Evolutionary conservation across 2,329 filamentous ascomycete species (phyloP).

Genomic region (Polychaeton citri): DNA sequence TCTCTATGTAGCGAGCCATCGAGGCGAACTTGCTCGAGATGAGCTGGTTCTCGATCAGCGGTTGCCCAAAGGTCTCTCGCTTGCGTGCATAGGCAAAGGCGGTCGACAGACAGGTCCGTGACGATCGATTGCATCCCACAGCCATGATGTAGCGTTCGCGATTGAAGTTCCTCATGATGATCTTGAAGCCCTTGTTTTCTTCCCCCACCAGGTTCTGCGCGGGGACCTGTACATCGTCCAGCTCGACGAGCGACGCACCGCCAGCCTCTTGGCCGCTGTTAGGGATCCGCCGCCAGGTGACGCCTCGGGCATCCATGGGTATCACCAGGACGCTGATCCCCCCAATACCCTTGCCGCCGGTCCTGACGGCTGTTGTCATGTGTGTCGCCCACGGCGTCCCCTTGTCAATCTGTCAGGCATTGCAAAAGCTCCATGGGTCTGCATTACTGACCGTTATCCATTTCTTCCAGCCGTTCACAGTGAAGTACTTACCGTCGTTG

Average conservation of each 20-base stretch:
- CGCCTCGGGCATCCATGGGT: slow-evolving; percentile 36
- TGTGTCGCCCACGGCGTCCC: slow-evolving; percentile 18
- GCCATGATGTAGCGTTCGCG: slow-evolving; percentile 47
- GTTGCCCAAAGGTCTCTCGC: slow-evolving; percentile 22
- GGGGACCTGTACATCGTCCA: slow-evolving; percentile 44
- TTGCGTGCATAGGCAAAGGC: slow-evolving; percentile 19
- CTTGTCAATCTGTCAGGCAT: too few relatives aligned
- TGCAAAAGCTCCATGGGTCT: slow-evolving; percentile 47
- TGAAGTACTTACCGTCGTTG: slow-evolving; percentile 36
- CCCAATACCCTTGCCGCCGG: slow-evolving; percentile 38
- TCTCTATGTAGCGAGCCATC: slow-evolving; percentile 19
- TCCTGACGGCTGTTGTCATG: slow-evolving; percentile 45
- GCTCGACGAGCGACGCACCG: slow-evolving; percentile 35
- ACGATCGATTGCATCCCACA: slow-evolving; percentile 37
- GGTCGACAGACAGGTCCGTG: slow-evolving; percentile 13
- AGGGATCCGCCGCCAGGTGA: slow-evolving; percentile 41
- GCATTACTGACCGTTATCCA: slow-evolving; percentile 50
- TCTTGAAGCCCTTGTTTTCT: slow-evolving; percentile 43
- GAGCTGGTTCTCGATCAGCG: slow-evolving; percentile 21
- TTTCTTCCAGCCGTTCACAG: slow-evolving; percentile 52
- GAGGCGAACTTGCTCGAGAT: slow-evolving; percentile 20
- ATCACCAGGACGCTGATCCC: slow-evolving; percentile 49
- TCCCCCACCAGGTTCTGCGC: slow-evolving; percentile 39
- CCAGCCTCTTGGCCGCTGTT: slow-evolving; percentile 57
- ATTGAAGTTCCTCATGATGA: slow-evolving; percentile 48